A percentile compares a stretch with the other conserved stretches of the same genome.
Conservation (phyloP, 805 yeast genomes). For the Kluyveromyces lactis region DNA sequence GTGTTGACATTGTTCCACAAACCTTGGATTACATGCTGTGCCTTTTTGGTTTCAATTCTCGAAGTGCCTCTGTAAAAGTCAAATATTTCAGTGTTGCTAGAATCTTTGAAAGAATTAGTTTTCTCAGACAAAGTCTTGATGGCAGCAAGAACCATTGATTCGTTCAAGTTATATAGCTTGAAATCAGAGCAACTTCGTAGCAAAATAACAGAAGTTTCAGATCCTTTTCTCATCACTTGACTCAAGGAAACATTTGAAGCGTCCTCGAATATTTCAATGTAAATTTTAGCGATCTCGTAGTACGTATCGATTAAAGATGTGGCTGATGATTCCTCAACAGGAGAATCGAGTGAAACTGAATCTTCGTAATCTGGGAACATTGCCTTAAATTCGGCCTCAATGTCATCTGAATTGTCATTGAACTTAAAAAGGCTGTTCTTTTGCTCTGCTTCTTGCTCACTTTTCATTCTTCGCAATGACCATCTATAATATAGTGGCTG, state of each 20-base stretch:
- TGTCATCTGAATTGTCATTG: slow-evolving; percentile 52
- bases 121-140: slow-evolving; percentile 30
- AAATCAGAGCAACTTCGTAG: slow-evolving; percentile 17
- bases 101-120: slow-evolving; percentile 22
- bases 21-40: slow-evolving; percentile 41
- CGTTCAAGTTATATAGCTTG: slow-evolving; percentile 16
- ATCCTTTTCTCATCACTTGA: slow-evolving; percentile 36
- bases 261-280: slow-evolving; percentile 35
- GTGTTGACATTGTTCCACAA: slow-evolving; percentile 38
- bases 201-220: slow-evolving; percentile 27
- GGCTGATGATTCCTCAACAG: slow-evolving; percentile 6
- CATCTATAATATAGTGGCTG: slow-evolving; percentile 68
- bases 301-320: slow-evolving; percentile 37
- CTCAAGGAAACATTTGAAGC: slow-evolving; percentile 12
- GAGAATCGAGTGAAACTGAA: slow-evolving; percentile 20
- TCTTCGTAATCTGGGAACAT: slow-evolving; percentile 87
- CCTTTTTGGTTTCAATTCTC: slow-evolving; percentile 50
- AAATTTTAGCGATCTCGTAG: slow-evolving; percentile 40
- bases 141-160: slow-evolving; percentile 30
- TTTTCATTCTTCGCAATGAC: slow-evolving; percentile 63
- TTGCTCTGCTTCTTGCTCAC: slow-evolving; percentile 53
- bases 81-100: slow-evolving; percentile 15
- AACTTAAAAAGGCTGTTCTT: slow-evolving; percentile 59
- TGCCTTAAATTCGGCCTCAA: slow-evolving; percentile 70
- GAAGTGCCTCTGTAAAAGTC: slow-evolving; percentile 64